phyloP scores from a whole-genome alignment of 1,284 basidiomycete species.

The Xerocomus amazonicus region DNA sequence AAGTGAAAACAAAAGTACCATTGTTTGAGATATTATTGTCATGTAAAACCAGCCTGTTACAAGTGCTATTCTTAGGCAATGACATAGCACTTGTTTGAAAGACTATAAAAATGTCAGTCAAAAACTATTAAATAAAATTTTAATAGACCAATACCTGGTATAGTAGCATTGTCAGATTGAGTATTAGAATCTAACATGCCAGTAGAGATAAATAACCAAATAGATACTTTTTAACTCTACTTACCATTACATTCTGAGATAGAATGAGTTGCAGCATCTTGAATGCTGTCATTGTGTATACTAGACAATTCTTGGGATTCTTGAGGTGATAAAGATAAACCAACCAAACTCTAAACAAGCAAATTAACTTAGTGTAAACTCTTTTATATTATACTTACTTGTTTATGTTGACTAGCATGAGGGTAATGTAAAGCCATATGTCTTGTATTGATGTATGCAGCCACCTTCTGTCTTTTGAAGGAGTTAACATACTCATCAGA shows the following conservation, averaged over 20 bases:
- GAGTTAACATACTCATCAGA: neutral
- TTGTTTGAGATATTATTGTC: neutral
- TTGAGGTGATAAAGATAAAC: neutral
- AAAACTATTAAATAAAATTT: too few relatives aligned
- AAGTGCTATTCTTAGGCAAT: neutral
- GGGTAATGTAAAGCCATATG: constrained; percentile 4
- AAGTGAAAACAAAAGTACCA: neutral
- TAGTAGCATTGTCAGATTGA: neutral
- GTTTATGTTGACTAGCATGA: neutral
- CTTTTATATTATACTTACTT: constrained; percentile 7
- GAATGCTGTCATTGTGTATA: too few relatives aligned
- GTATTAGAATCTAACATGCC: neutral
- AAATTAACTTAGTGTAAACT: too few relatives aligned
- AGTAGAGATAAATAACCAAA: neutral
- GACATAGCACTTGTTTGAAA: neutral
- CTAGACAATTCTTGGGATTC: neutral
- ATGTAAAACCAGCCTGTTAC: neutral
- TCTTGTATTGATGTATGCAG: constrained; percentile 20
- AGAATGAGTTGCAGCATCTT: too few relatives aligned
- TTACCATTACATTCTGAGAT: neutral
- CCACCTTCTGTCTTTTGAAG: constrained; percentile 8
- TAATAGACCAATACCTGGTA: neutral
- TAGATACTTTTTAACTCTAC: neutral
- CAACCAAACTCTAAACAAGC: neutral
- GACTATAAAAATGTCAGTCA: neutral